A percentile compares a stretch with the other conserved stretches of the same genome.
Evolutionary conservation across 2,329 filamentous ascomycete genomes (phyloP).

Genomic region (Colletotrichum eremochloae): DNA sequence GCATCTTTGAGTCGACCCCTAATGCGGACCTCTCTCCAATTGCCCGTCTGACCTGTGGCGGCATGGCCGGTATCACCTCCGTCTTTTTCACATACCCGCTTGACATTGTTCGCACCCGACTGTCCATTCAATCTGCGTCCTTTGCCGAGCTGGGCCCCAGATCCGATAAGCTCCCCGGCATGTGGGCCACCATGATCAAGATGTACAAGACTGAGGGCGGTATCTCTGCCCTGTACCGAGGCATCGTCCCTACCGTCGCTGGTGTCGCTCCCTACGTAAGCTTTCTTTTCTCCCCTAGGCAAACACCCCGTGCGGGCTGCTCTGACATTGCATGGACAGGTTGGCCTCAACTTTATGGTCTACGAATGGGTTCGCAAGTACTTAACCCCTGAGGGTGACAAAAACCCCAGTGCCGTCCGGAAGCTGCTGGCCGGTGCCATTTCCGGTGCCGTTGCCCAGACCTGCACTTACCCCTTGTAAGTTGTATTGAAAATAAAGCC

Average conservation of each 20-base stretch:
- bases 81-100: conserved; percentile 96
- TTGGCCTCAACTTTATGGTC: conserved; percentile 98
- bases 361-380: conserved; percentile 90
- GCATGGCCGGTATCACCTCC: conserved; percentile 92
- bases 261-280: conserved; percentile 93
- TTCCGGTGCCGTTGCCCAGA: conserved; percentile 96
- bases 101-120: conserved; percentile 94
- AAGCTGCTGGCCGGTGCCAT: conserved; percentile 93
- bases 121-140: conserved; percentile 98
- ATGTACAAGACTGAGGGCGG: conserved; percentile 97
- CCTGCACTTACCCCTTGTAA: conserved; percentile 98
- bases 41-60: conserved; percentile 88
- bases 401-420: conserved; percentile 81
- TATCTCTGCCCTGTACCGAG: conserved; percentile 86
- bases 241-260: conserved; percentile 92
- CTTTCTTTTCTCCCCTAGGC: conserved; percentile 14
- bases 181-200: conserved; percentile 84
- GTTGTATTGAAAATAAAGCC: conserved; percentile 52
- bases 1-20: conserved; percentile 83
- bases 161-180: conserved; percentile 82
- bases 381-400: conserved; percentile 88
- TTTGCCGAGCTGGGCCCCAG: conserved; percentile 80
- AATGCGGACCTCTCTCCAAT: conserved; percentile 80
- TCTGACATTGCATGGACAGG: conserved; percentile 60
- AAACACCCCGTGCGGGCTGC: background rate